phyloP scores from a whole-genome alignment of 805 yeast genomes.

The Wickerhamomyces alni region DNA sequence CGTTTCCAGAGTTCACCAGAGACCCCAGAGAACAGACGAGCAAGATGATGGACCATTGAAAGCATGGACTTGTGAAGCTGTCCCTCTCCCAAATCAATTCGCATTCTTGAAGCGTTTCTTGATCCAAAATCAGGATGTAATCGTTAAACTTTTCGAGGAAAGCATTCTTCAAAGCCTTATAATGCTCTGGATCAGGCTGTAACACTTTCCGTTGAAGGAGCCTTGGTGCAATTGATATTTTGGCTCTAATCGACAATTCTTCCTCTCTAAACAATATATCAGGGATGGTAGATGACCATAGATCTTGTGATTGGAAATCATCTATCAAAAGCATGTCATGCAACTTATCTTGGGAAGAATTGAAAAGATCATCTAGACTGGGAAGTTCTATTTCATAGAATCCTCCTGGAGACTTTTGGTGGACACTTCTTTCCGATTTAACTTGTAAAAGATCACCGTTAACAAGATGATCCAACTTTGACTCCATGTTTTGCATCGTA shows the following conservation, averaged over 20 bases:
- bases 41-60: background rate
- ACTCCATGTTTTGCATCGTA: background rate
- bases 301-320: background rate
- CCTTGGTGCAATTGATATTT: background rate
- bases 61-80: background rate
- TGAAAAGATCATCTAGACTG: background rate
- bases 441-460: too few relatives aligned
- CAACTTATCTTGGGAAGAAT: background rate
- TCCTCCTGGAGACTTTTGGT: background rate
- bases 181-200: background rate
- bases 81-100: background rate
- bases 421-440: too few relatives aligned
- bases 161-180: background rate
- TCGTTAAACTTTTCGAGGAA: background rate
- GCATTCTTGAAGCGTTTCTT: background rate
- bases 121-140: background rate
- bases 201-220: background rate
- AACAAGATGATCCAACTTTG: background rate
- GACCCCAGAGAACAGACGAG: conserved; percentile 2
- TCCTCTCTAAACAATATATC: background rate
- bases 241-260: background rate
- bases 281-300: too few relatives aligned
- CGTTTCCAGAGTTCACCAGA: background rate
- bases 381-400: background rate
- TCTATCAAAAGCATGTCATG: background rate